Evolutionary conservation across 495 filamentous ascomycete species (phyloP).

Genomic region (Pseudotulostoma volvatum): DNA sequence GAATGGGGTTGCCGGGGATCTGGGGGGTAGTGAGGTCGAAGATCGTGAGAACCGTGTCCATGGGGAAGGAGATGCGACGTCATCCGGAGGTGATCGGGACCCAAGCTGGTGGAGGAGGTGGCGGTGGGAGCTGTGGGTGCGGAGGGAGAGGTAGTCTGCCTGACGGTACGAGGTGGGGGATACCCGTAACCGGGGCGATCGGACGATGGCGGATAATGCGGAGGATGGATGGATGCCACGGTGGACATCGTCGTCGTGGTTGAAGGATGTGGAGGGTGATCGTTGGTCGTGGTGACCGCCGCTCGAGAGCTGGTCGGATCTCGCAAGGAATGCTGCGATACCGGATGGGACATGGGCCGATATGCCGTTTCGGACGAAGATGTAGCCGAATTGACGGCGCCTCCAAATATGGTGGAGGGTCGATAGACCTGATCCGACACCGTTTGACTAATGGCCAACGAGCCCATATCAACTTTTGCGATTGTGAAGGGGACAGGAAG

Average conservation of each 20-base stretch:
- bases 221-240: constrained; percentile 16
- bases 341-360: constrained; percentile 14
- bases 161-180: constrained; percentile 13
- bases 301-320: constrained; percentile 18
- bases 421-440: constrained; percentile 27
- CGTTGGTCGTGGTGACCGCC: constrained; percentile 18
- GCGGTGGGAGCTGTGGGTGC: constrained; percentile 14
- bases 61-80: not conserved
- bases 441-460: constrained; percentile 30
- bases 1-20: constrained; percentile 10
- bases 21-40: not conserved
- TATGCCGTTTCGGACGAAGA: constrained; percentile 22
- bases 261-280: constrained; percentile 24
- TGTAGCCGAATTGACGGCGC: constrained; percentile 21
- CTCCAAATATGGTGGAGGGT: constrained; percentile 36
- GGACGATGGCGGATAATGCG: constrained; percentile 21
- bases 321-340: constrained; percentile 9
- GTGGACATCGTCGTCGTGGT: constrained; percentile 24
- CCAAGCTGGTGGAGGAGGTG: constrained; percentile 1
- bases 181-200: constrained; percentile 24
- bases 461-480: constrained; percentile 25
- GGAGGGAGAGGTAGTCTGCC: constrained; percentile 14
- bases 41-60: not conserved
- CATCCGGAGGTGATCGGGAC: constrained; percentile 2
- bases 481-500: not conserved